Conservation (phyloP, 148 eudicot genomes). For the Polygonum maritimum region DNA sequence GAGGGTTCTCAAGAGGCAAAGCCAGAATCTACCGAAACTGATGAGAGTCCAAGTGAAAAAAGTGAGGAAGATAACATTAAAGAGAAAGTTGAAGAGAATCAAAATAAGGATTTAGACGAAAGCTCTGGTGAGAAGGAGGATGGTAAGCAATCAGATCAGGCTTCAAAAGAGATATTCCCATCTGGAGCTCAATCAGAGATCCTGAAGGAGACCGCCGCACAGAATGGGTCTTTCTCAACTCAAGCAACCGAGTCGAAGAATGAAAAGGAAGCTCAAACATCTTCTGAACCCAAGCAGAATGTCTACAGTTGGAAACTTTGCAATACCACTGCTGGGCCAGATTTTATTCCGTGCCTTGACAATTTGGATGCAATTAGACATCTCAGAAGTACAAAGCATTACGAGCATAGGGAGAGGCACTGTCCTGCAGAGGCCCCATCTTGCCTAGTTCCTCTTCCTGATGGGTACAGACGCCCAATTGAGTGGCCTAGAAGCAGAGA, state of each 20-base stretch:
- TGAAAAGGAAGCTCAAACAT: slow-evolving; percentile 53
- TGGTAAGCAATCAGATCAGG: slow-evolving; percentile 19
- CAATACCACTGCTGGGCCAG: slow-evolving; percentile 72
- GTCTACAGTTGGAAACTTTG: slow-evolving; percentile 59
- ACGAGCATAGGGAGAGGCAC: slow-evolving; percentile 78
- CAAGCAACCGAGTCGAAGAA: slow-evolving; percentile 80
- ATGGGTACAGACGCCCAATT: slow-evolving; percentile 48
- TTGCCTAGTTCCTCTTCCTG: slow-evolving; percentile 58
- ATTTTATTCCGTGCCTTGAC: slow-evolving; percentile 94
- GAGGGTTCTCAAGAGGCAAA: slow-evolving; percentile 27
- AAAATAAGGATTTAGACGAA: slow-evolving; percentile 30
- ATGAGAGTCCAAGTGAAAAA: slow-evolving; percentile 16
- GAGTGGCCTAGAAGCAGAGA: slow-evolving; percentile 66
- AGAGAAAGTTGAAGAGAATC: slow-evolving; percentile 32
- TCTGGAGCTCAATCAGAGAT: slow-evolving; percentile 83
- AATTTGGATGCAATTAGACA: slow-evolving; percentile 64
- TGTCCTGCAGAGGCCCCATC: slow-evolving; percentile 53
- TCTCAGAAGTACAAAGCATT: slow-evolving; percentile 70
- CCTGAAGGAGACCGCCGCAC: slow-evolving; percentile 58
- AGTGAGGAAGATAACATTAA: slow-evolving; percentile 29
- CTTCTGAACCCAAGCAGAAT: slow-evolving; percentile 30
- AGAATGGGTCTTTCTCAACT: slow-evolving; percentile 64
- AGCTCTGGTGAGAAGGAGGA: slow-evolving; percentile 36
- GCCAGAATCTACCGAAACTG: slow-evolving; percentile 24
- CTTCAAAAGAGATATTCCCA: slow-evolving; percentile 43